phyloP scores from a whole-genome alignment of 257 asterid species.

The Dorcoceras hygrometricum region DNA sequence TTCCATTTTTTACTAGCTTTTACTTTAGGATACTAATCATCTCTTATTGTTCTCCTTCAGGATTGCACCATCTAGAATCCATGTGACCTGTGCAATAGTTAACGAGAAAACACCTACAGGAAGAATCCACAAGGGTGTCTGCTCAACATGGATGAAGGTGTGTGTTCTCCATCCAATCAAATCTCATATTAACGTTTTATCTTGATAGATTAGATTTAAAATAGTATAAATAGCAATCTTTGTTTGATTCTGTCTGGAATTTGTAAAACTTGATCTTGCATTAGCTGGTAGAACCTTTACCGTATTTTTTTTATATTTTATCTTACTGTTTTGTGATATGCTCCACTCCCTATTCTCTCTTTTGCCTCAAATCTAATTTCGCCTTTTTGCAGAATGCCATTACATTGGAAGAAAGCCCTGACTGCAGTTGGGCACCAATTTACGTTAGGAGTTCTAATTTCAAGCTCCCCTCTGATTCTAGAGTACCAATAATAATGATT shows the following conservation, averaged over 20 bases:
- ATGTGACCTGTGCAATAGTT: conserved; percentile 92
- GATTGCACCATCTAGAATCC: conserved; percentile 70
- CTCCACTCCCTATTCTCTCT: conserved; percentile 2
- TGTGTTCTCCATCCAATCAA: conserved; percentile 17
- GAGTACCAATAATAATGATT: conserved; percentile 81
- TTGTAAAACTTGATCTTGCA: background rate
- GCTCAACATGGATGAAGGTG: conserved; percentile 99
- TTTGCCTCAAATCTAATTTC: background rate
- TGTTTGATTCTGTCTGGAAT: background rate
- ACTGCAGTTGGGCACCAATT: conserved; percentile 77
- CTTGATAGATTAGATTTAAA: background rate
- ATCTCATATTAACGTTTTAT: conserved; percentile 2
- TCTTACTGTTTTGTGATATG: background rate
- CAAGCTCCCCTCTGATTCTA: conserved; percentile 80
- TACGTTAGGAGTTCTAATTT: conserved; percentile 89
- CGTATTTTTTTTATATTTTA: background rate
- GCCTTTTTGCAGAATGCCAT: conserved; percentile 60
- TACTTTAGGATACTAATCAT: conserved; percentile 12
- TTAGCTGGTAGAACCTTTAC: background rate
- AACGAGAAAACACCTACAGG: conserved; percentile 85
- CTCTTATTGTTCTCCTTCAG: conserved; percentile 38
- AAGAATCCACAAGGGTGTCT: conserved; percentile 87
- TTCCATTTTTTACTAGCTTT: background rate
- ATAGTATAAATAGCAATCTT: background rate
- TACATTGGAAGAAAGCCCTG: conserved; percentile 62